Evolutionary conservation across 1,284 basidiomycete genomes (phyloP).

Genomic region (Erythrobasidium hasegawianum): DNA sequence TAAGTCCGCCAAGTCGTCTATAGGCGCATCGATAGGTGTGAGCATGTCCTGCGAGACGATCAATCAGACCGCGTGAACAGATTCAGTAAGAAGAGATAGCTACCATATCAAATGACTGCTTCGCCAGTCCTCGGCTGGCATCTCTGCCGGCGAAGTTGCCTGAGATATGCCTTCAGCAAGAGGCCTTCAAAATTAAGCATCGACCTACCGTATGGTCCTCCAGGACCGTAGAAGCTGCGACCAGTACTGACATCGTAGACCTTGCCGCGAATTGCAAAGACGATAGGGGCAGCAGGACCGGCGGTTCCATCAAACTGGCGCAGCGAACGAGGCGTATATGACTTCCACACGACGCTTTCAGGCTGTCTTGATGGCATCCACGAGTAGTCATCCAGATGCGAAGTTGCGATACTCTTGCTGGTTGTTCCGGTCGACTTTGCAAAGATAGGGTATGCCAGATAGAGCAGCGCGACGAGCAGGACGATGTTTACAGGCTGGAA

Average conservation of each 20-base stretch:
- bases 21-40: conserved; percentile 41
- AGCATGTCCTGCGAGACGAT: conserved; percentile 42
- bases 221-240: conserved; percentile 43
- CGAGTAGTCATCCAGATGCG: conserved; percentile 38
- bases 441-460: conserved; percentile 33
- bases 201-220: conserved; percentile 36
- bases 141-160: conserved; percentile 45
- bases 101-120: conserved; percentile 45
- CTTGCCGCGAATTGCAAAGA: conserved; percentile 44
- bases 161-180: conserved; percentile 36
- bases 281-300: conserved; percentile 29
- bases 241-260: conserved; percentile 44
- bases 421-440: conserved; percentile 36
- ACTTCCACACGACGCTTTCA: conserved; percentile 39
- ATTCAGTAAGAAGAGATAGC: background rate
- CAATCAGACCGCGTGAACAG: conserved; percentile 42
- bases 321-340: conserved; percentile 41
- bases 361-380: conserved; percentile 40
- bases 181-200: background rate
- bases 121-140: conserved; percentile 46
- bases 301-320: conserved; percentile 39
- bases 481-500: conserved; percentile 36
- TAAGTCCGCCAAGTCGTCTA: conserved; percentile 44
- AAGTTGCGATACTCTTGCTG: conserved; percentile 26
- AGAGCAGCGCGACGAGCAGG: conserved; percentile 35